A percentile compares a stretch with the other conserved stretches of the same genome.
Conservation (phyloP, 345 rosid genomes). For the Ceriops zippeliana region DNA sequence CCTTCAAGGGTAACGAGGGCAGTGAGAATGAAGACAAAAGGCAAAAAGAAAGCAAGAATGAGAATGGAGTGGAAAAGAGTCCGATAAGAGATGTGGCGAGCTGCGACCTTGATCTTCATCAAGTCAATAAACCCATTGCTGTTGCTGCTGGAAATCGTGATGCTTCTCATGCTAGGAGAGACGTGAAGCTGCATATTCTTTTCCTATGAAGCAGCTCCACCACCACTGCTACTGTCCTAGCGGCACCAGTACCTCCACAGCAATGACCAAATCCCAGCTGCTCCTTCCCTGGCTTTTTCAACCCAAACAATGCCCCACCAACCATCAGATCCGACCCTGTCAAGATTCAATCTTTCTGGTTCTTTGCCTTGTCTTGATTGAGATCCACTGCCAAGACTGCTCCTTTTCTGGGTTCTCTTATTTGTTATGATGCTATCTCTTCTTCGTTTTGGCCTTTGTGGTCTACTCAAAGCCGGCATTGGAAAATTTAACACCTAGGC, state of each 20-base stretch:
- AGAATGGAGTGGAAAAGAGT: slow-evolving; percentile 94
- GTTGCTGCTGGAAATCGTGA: slow-evolving; percentile 87
- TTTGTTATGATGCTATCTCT: slow-evolving; percentile 14
- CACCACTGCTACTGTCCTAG: slow-evolving; percentile 39
- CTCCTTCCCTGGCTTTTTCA: slow-evolving; percentile 19
- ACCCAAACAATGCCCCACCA: slow-evolving; percentile 40
- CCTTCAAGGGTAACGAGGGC: slow-evolving; percentile 99
- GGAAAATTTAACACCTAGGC: slow-evolving; percentile 28
- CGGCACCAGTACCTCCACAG: slow-evolving; percentile 24
- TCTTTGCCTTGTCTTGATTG: neutral
- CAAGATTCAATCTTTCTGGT: slow-evolving; percentile 6
- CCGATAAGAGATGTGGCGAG: slow-evolving; percentile 97
- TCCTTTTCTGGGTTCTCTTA: slow-evolving; percentile 22
- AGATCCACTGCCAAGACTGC: slow-evolving; percentile 13
- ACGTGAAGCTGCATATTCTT: slow-evolving; percentile 99
- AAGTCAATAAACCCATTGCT: slow-evolving; percentile 93
- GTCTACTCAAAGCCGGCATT: slow-evolving; percentile 65
- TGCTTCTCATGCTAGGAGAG: slow-evolving; percentile 99
- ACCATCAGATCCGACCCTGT: slow-evolving; percentile 74
- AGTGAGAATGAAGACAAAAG: slow-evolving; percentile 95
- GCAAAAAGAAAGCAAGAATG: slow-evolving; percentile 94
- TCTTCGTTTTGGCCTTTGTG: slow-evolving; percentile 17
- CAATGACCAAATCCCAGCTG: slow-evolving; percentile 13
- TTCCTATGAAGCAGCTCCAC: slow-evolving; percentile 60
- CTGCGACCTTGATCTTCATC: slow-evolving; percentile 99